phyloP scores from a whole-genome alignment of 176 grass and related monocot species.

The Rhynchospora tenuis region DNA sequence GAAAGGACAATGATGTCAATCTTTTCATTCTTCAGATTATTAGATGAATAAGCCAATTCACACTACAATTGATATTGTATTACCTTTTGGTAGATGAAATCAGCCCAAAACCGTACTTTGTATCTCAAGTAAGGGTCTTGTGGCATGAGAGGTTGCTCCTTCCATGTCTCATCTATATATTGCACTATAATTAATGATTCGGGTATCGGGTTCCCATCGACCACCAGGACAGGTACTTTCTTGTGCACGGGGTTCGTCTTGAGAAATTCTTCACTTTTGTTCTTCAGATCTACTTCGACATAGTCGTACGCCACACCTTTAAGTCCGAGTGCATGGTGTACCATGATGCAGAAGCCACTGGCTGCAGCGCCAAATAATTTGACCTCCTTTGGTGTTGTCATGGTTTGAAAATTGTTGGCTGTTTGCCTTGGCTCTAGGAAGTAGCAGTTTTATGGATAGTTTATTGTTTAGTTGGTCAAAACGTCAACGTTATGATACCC shows the following conservation, averaged over 20 bases:
- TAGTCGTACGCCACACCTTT: slow-evolving; percentile 23
- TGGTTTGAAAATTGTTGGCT: too few species aligned
- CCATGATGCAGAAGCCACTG: background rate
- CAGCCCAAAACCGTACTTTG: slow-evolving; percentile 25
- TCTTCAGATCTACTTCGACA: slow-evolving; percentile 24
- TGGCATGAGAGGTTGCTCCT: slow-evolving; percentile 4
- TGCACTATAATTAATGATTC: slow-evolving; percentile 25
- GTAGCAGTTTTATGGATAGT: too few species aligned
- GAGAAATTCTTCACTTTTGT: slow-evolving; percentile 31
- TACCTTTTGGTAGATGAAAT: slow-evolving; percentile 34
- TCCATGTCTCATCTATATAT: slow-evolving; percentile 24
- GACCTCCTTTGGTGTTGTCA: background rate
- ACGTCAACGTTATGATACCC: too few species aligned
- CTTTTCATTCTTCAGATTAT: too few species aligned
- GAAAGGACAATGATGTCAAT: too few species aligned
- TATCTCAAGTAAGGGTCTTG: slow-evolving; percentile 22
- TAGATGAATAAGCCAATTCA: too few species aligned
- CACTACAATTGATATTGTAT: background rate
- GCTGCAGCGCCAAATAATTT: background rate
- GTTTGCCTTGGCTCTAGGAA: background rate
- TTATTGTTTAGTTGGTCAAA: too few species aligned
- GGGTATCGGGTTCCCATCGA: slow-evolving; percentile 20
- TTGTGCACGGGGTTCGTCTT: slow-evolving; percentile 30
- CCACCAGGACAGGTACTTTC: slow-evolving; percentile 30
- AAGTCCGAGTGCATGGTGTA: slow-evolving; percentile 9